These are phyloP conservation scores for Inga laurina DNA, from an alignment of 306 rosid species.

Conservation along the genomic window DNA sequence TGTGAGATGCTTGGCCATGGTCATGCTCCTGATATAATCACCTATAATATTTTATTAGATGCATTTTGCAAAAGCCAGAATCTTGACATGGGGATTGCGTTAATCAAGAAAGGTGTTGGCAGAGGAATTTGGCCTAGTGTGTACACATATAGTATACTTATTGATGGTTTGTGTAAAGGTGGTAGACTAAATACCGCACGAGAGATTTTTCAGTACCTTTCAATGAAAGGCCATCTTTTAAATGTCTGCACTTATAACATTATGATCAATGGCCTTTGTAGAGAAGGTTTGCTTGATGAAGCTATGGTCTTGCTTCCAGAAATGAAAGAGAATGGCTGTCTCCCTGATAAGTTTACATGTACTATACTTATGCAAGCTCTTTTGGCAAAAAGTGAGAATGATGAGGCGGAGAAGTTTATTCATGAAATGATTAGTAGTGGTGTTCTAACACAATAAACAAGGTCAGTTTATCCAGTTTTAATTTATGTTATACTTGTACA, in stretches of 20 bases:
- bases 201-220: not conserved
- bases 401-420: not conserved
- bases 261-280: not conserved
- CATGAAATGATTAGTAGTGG: not conserved
- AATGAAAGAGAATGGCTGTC: not conserved
- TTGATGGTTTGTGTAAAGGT: constrained; percentile 9
- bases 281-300: not conserved
- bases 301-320: not conserved
- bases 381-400: not conserved
- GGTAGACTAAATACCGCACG: not conserved
- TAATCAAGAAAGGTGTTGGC: not conserved
- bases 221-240: not conserved
- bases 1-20: not conserved
- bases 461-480: not conserved
- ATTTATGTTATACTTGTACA: not conserved
- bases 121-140: not conserved
- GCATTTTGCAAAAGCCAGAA: not conserved
- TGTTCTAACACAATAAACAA: not conserved
- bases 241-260: not conserved
- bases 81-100: not conserved
- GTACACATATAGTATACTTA: not conserved
- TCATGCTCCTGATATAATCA: not conserved
- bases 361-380: not conserved
- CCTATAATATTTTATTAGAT: not conserved
- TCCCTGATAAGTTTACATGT: not conserved